phyloP scores from a whole-genome alignment of 2,329 filamentous ascomycete species.

The Keithomyces neogunnii region DNA sequence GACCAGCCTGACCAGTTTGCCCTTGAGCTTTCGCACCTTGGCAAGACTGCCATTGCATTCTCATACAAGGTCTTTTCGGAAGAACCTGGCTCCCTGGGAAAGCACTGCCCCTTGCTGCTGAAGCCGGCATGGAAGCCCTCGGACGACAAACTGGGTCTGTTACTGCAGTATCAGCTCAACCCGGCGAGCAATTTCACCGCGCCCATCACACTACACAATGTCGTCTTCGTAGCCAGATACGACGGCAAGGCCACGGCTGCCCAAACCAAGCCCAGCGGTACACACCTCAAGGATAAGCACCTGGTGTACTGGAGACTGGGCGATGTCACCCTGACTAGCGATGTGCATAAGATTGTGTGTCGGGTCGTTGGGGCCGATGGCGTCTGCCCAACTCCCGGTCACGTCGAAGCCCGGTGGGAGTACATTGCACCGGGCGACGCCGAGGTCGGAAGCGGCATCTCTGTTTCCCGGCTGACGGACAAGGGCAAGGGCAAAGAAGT shows the following conservation, averaged over 20 bases:
- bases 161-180: slow-evolving; percentile 79
- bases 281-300: slow-evolving; percentile 67
- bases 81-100: slow-evolving; percentile 37
- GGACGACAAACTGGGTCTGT: slow-evolving; percentile 74
- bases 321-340: slow-evolving; percentile 59
- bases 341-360: slow-evolving; percentile 71
- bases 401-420: slow-evolving; percentile 80
- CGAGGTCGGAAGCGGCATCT: slow-evolving; percentile 51
- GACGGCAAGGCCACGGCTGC: slow-evolving; percentile 59
- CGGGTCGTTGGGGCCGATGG: slow-evolving; percentile 67
- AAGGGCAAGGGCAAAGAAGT: slow-evolving; percentile 45
- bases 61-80: slow-evolving; percentile 83
- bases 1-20: slow-evolving; percentile 72
- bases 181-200: slow-evolving; percentile 45
- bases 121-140: slow-evolving; percentile 76
- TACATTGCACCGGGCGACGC: slow-evolving; percentile 33
- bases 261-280: slow-evolving; percentile 73
- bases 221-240: slow-evolving; percentile 65
- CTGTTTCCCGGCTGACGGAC: slow-evolving; percentile 45
- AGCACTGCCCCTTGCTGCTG: slow-evolving; percentile 64
- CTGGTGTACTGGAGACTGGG: slow-evolving; percentile 74
- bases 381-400: slow-evolving; percentile 61
- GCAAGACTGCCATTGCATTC: slow-evolving; percentile 73
- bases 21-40: slow-evolving; percentile 63
- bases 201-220: slow-evolving; percentile 52